A percentile compares a stretch with the other conserved stretches of the same genome.
Evolutionary conservation across 2,329 filamentous ascomycete genomes (phyloP).

Genomic region (Scedosporium aurantiacum): DNA sequence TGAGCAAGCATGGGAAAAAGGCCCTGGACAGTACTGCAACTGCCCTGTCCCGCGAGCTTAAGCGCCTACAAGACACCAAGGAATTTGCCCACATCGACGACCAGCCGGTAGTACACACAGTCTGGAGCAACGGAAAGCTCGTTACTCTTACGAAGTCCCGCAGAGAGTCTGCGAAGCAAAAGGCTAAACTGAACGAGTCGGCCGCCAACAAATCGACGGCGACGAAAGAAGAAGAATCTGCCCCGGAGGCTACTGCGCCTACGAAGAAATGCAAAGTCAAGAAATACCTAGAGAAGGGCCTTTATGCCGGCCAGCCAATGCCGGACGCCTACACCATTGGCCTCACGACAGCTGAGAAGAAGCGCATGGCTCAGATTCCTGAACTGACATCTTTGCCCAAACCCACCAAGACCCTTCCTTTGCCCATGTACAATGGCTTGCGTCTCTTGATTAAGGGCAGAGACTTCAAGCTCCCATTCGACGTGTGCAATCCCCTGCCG

Average conservation of each 20-base stretch:
- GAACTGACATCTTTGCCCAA: conserved; percentile 34
- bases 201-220: neutral
- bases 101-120: conserved; percentile 43
- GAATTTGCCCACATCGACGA: conserved; percentile 50
- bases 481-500: conserved; percentile 79
- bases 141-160: conserved; percentile 34
- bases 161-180: conserved; percentile 26
- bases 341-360: conserved; percentile 40
- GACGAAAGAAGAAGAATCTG: conserved; percentile 13
- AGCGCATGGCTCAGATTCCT: conserved; percentile 34
- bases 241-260: conserved; percentile 19
- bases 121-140: conserved; percentile 56
- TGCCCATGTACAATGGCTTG: conserved; percentile 70
- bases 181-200: conserved; percentile 18
- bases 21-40: conserved; percentile 35
- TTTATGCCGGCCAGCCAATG: conserved; percentile 73
- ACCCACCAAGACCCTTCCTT: conserved; percentile 51
- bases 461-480: conserved; percentile 81
- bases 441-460: conserved; percentile 59
- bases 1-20: conserved; percentile 52
- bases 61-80: conserved; percentile 49
- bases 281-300: conserved; percentile 68
- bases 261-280: conserved; percentile 45
- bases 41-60: conserved; percentile 45
- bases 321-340: conserved; percentile 36